A percentile compares a stretch with the other conserved stretches of the same genome.
Conservation (phyloP, 2,329 filamentous ascomycete genomes). For the Thielaviopsis punctulata region DNA sequence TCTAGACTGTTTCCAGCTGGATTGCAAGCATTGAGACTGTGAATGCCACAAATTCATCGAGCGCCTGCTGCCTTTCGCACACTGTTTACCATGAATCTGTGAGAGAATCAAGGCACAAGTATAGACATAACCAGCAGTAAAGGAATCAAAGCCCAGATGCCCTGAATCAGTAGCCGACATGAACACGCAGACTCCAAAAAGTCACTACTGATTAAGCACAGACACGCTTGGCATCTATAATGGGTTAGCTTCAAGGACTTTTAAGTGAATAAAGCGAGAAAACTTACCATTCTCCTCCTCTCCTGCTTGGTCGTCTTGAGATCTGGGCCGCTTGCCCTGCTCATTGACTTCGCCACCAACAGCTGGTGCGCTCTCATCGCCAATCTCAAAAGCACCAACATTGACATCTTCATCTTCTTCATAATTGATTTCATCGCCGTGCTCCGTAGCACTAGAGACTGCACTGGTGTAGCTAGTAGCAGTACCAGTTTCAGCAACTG, state of each 20-base stretch:
- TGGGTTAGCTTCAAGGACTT: neutral
- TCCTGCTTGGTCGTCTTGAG: constrained; percentile 1
- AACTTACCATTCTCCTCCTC: constrained; percentile 9
- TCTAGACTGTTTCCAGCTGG: too few relatives aligned
- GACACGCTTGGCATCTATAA: constrained; percentile 7
- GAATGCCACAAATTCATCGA: too few relatives aligned
- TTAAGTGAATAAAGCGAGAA: neutral
- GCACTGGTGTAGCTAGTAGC: neutral
- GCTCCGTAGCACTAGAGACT: constrained; percentile 10
- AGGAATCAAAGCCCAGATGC: neutral
- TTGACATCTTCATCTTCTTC: constrained; percentile 11
- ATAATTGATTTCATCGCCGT: constrained; percentile 12
- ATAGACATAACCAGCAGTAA: too few relatives aligned
- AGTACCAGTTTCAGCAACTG: neutral
- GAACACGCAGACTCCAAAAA: neutral
- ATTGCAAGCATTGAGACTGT: too few relatives aligned
- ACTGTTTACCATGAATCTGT: too few relatives aligned
- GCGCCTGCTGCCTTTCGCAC: too few relatives aligned
- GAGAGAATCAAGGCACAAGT: too few relatives aligned
- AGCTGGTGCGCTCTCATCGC: constrained; percentile 7
- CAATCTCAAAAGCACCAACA: constrained; percentile 6
- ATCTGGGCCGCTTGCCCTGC: constrained; percentile 7
- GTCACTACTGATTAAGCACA: neutral
- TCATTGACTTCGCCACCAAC: constrained; percentile 11
- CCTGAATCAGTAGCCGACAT: neutral